phyloP scores from a whole-genome alignment of 2,329 filamentous ascomycete species.

The Aspergillus pseudoglaucus region DNA sequence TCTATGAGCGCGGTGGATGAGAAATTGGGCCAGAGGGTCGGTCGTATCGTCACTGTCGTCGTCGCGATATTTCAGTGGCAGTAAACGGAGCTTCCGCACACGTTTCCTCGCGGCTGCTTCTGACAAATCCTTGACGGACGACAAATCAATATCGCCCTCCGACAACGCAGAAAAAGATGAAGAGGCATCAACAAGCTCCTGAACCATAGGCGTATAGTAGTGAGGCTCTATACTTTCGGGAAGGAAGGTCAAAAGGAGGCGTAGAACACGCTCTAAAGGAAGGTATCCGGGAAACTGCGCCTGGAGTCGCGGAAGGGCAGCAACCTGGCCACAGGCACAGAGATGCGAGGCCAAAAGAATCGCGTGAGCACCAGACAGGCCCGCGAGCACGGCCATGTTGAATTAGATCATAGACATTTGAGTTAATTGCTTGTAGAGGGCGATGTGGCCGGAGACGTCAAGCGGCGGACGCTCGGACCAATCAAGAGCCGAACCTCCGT shows the following conservation, averaged over 20 bases:
- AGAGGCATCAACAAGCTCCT: conserved; percentile 39
- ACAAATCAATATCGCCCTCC: conserved; percentile 38
- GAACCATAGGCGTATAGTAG: conserved; percentile 43
- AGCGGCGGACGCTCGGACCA: conserved; percentile 10
- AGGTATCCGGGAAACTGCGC: conserved; percentile 43
- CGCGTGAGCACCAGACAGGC: conserved; percentile 50
- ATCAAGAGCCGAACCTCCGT: conserved; percentile 4
- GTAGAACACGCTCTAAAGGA: conserved; percentile 48
- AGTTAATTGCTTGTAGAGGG: conserved; percentile 6
- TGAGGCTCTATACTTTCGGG: conserved; percentile 51
- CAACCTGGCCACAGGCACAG: conserved; percentile 49
- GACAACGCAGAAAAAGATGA: conserved; percentile 1
- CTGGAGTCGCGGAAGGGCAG: conserved; percentile 46
- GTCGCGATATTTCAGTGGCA: conserved; percentile 42
- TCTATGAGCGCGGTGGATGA: conserved; percentile 54
- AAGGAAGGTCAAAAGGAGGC: conserved; percentile 56
- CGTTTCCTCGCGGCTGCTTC: conserved; percentile 46
- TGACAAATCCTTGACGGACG: conserved; percentile 44
- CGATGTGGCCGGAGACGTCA: conserved; percentile 22
- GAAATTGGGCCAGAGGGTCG: conserved; percentile 49
- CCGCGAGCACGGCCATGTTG: conserved; percentile 31
- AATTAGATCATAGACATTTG: not conserved
- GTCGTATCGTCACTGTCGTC: conserved; percentile 36
- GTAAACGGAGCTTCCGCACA: conserved; percentile 46
- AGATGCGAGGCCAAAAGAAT: conserved; percentile 53